phyloP scores from a whole-genome alignment of 805 yeast genomes.

The Nakazawaea populi region DNA sequence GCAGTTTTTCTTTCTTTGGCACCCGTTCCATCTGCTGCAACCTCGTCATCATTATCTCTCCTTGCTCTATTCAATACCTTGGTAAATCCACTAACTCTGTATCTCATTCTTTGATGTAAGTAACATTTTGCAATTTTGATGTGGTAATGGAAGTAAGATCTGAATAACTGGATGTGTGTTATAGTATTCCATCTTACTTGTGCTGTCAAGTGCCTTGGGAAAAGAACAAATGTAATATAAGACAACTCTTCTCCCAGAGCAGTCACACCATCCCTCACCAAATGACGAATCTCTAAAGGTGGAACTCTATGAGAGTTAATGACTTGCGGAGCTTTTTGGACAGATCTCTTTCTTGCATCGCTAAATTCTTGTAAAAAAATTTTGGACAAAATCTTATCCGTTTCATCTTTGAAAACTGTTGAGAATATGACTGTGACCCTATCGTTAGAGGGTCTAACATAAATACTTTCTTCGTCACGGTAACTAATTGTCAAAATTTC shows the following conservation, averaged over 20 bases:
- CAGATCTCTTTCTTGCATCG: conserved; percentile 91
- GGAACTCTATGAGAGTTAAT: conserved; percentile 84
- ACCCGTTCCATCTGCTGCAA: conserved; percentile 15
- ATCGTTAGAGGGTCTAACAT: conserved; percentile 86
- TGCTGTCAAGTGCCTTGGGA: conserved; percentile 72
- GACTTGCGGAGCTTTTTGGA: conserved; percentile 98
- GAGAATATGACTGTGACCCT: conserved; percentile 96
- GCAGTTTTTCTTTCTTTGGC: conserved; percentile 54
- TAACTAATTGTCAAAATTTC: conserved; percentile 69
- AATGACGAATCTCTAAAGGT: conserved; percentile 74
- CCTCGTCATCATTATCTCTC: conserved; percentile 77
- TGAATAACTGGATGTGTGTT: conserved; percentile 84
- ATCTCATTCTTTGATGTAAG: conserved; percentile 98
- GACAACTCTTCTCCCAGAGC: conserved; percentile 30
- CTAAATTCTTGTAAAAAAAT: conserved; percentile 91
- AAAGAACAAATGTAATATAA: conserved; percentile 64
- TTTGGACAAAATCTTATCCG: conserved; percentile 87
- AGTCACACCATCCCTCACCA: conserved; percentile 27
- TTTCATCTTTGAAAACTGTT: conserved; percentile 92
- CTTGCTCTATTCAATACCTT: conserved; percentile 96
- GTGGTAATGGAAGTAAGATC: conserved; percentile 98
- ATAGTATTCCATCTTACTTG: conserved; percentile 76
- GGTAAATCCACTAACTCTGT: conserved; percentile 86
- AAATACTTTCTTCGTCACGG: conserved; percentile 91
- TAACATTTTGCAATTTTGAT: conserved; percentile 98